Evolutionary conservation across 2,329 filamentous ascomycete genomes (phyloP).

Genomic region (Elsinoe perseae): DNA sequence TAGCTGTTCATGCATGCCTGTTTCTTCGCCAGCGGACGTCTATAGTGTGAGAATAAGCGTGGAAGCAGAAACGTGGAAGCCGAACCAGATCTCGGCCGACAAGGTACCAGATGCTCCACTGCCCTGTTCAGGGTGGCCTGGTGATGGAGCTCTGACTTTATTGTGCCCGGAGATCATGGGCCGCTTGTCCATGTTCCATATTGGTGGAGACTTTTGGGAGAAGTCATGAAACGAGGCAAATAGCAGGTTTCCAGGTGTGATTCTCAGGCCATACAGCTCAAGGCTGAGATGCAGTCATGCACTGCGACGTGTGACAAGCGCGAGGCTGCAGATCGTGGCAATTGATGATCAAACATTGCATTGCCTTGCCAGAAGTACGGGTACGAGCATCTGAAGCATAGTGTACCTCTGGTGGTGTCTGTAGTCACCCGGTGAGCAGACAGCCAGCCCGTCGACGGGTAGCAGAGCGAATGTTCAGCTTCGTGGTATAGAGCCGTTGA

Average conservation of each 20-base stretch:
- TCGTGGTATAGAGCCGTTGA: constrained; percentile 8
- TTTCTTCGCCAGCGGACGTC: background rate
- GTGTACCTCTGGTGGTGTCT: background rate
- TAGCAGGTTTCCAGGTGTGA: background rate
- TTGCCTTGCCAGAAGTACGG: background rate
- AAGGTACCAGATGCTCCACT: background rate
- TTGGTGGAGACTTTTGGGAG: background rate
- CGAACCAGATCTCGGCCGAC: constrained; percentile 12
- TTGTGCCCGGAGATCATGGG: constrained; percentile 1
- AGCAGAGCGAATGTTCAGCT: background rate
- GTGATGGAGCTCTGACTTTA: constrained; percentile 7
- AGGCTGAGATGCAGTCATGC: constrained; percentile 1
- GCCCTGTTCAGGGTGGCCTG: background rate
- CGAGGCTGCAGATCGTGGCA: constrained; percentile 11
- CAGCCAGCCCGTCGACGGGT: constrained; percentile 5
- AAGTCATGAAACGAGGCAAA: constrained; percentile 8
- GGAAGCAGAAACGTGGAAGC: constrained; percentile 12
- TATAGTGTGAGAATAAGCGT: constrained; percentile 6
- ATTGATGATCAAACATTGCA: constrained; percentile 7
- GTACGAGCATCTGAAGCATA: background rate
- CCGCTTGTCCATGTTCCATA: constrained; percentile 7
- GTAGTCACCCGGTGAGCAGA: constrained; percentile 7
- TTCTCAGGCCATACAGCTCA: background rate
- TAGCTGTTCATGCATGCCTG: constrained; percentile 12
- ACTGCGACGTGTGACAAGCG: constrained; percentile 4